Percentiles rank a stretch among this genome's conserved stretches.
phyloP scores from a whole-genome alignment of 345 rosid genomes.

The Linum tenue region DNA sequence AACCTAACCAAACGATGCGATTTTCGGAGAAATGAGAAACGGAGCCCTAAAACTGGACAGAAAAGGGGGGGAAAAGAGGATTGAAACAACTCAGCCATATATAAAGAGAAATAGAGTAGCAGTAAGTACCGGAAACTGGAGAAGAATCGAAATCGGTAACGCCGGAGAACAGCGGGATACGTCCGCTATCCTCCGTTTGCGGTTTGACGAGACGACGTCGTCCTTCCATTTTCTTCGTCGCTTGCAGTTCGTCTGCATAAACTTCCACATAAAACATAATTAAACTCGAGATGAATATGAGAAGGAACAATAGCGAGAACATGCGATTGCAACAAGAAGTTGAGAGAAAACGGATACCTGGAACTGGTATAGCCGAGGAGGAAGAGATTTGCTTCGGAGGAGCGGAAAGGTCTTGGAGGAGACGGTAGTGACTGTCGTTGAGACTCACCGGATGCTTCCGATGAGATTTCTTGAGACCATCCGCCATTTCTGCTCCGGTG shows the following conservation, averaged over 20 bases:
- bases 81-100: not conserved
- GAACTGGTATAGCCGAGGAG: conserved; percentile 20
- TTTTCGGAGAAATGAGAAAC: not conserved
- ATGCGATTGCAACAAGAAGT: not conserved
- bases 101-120: not conserved
- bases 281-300: not conserved
- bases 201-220: conserved; percentile 18
- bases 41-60: not conserved
- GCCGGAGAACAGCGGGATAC: not conserved
- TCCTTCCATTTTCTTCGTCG: conserved; percentile 25
- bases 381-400: conserved; percentile 36
- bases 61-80: not conserved
- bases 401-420: conserved; percentile 64
- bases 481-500: conserved; percentile 32
- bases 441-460: conserved; percentile 55
- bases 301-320: not conserved
- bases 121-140: not conserved
- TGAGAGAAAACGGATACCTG: not conserved
- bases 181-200: not conserved
- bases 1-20: not conserved
- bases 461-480: conserved; percentile 20
- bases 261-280: not conserved
- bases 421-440: conserved; percentile 73
- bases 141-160: not conserved
- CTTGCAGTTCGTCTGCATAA: conserved; percentile 19